Percentiles rank a stretch among this genome's conserved stretches.
Conservation (phyloP, 1,139 yeast species). For the Geotrichum restrictum region DNA sequence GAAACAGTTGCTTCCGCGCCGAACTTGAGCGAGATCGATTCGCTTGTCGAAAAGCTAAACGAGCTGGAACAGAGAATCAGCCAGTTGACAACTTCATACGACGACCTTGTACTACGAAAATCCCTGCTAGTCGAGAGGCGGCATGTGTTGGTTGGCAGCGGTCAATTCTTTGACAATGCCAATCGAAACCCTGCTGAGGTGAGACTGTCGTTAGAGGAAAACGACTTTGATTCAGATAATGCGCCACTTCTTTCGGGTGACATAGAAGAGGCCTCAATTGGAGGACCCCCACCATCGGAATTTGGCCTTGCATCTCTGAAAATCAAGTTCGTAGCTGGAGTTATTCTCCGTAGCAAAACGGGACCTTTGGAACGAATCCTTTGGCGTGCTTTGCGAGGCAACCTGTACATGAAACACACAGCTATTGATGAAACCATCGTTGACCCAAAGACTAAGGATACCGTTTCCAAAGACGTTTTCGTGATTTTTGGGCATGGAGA, state of each 20-base stretch:
- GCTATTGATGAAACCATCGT: slow-evolving; percentile 59
- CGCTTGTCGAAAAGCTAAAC: slow-evolving; percentile 62
- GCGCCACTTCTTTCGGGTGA: slow-evolving; percentile 36
- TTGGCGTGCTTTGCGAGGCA: slow-evolving; percentile 92
- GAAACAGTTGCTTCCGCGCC: slow-evolving; percentile 39
- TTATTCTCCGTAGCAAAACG: slow-evolving; percentile 68
- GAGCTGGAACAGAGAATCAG: slow-evolving; percentile 55
- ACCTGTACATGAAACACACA: slow-evolving; percentile 67
- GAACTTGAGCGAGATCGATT: slow-evolving; percentile 70
- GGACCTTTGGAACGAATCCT: slow-evolving; percentile 75
- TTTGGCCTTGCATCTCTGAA: slow-evolving; percentile 34
- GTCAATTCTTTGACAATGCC: slow-evolving; percentile 53
- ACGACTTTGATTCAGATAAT: slow-evolving; percentile 34
- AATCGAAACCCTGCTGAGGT: slow-evolving; percentile 30
- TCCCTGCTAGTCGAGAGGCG: slow-evolving; percentile 60
- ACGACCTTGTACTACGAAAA: slow-evolving; percentile 51
- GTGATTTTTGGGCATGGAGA: slow-evolving; percentile 88
- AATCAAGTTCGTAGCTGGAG: slow-evolving; percentile 72
- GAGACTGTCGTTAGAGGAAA: slow-evolving; percentile 33
- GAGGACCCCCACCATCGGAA: neutral
- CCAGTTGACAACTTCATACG: slow-evolving; percentile 55
- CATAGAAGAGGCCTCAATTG: slow-evolving; percentile 9
- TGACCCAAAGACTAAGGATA: slow-evolving; percentile 48
- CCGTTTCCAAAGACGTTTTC: slow-evolving; percentile 66
- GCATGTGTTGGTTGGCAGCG: slow-evolving; percentile 65